These are phyloP conservation scores for Nelumbo lutea DNA, from an alignment of 164 flowering plant genomes.

Conservation along the genomic window DNA sequence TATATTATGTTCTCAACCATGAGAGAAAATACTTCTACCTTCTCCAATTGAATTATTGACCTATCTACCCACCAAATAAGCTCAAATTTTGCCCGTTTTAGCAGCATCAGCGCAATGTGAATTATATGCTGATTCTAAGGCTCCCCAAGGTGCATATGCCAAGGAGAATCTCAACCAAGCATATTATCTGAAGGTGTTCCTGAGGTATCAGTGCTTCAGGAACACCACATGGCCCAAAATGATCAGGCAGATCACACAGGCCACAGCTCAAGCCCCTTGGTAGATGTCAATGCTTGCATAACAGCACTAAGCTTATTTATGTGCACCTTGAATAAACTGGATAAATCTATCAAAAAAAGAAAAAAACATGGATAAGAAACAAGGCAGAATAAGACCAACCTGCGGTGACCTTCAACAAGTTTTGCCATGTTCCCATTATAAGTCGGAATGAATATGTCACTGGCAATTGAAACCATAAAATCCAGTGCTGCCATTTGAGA, in stretches of 20 bases:
- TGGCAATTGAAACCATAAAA: constrained; percentile 84
- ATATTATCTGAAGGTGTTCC: not conserved
- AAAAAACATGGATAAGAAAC: not conserved
- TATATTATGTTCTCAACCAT: no score
- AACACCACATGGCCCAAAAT: not conserved
- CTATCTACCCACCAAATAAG: no score
- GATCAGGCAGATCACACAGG: no score
- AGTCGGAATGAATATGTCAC: constrained; percentile 80
- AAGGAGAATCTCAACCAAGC: not conserved
- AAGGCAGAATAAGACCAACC: constrained; percentile 33
- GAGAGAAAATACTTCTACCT: no score
- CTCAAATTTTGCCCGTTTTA: not conserved
- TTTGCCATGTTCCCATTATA: constrained; percentile 99
- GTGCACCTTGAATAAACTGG: no score
- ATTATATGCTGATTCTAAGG: not conserved
- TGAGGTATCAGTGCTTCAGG: not conserved
- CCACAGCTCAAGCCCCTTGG: not conserved
- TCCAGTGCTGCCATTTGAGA: constrained; percentile 99
- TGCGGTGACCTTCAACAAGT: constrained; percentile 95
- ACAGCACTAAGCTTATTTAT: not conserved
- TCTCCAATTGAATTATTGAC: no score
- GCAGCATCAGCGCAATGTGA: not conserved
- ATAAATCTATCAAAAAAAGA: not conserved
- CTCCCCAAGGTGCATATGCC: not conserved
- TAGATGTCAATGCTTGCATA: not conserved